phyloP scores from a whole-genome alignment of 306 rosid species.

The Trifolium subterraneum region DNA sequence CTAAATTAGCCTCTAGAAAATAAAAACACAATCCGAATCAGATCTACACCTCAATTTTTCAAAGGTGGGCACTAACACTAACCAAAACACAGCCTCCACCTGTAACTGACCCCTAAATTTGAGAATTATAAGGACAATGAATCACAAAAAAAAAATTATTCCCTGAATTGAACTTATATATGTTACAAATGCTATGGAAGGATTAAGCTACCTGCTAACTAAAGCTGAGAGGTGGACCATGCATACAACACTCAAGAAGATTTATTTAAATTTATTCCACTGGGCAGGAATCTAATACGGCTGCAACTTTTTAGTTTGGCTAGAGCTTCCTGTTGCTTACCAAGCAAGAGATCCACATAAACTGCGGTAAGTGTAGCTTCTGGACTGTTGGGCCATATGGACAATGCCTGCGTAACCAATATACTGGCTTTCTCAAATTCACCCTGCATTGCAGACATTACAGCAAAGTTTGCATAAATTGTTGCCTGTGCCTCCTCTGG shows the following conservation, averaged over 20 bases:
- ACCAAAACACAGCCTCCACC: constrained; percentile 93
- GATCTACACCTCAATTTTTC: constrained; percentile 81
- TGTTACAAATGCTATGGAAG: constrained; percentile 86
- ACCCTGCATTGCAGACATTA: constrained; percentile 77
- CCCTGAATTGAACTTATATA: constrained; percentile 93
- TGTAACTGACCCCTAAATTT: constrained; percentile 65
- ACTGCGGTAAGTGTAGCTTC: constrained; percentile 84
- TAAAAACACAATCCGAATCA: constrained; percentile 66
- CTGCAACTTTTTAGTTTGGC: constrained; percentile 76
- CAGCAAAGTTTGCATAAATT: constrained; percentile 83
- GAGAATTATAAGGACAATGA: constrained; percentile 57
- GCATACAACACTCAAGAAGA: constrained; percentile 73
- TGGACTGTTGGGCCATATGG: constrained; percentile 73
- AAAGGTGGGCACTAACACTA: constrained; percentile 85
- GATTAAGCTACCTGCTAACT: constrained; percentile 84
- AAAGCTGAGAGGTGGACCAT: constrained; percentile 59
- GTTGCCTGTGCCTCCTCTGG: constrained; percentile 90
- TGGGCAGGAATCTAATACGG: constrained; percentile 67
- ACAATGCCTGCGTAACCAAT: constrained; percentile 71
- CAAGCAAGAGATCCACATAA: constrained; percentile 80
- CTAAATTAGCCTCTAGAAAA: constrained; percentile 66
- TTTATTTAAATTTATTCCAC: constrained; percentile 69
- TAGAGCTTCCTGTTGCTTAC: constrained; percentile 82
- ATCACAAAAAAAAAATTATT: constrained; percentile 66
- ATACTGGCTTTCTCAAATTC: constrained; percentile 69